Evolutionary conservation across 2,329 filamentous ascomycete species (phyloP), one percentile per base, ranked within the genome.

Genomic region (Alternaria novae-zelandiae): DNA sequence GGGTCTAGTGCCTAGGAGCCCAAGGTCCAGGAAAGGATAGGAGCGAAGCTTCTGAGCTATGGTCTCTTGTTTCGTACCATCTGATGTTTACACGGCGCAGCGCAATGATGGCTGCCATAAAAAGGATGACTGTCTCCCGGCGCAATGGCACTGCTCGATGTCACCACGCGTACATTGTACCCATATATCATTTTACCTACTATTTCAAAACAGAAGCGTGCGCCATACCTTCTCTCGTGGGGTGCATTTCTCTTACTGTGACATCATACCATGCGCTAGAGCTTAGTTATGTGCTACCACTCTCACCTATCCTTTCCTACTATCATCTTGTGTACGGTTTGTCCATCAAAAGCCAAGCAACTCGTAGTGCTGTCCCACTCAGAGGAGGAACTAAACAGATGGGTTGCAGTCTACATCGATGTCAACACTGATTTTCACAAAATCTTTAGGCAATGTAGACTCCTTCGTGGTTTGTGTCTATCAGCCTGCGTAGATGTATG

Each of bases 1-100:
- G 20, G 82, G 82, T 32, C 81, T 90, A 28, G 77, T 90, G 28
- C 72, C 72, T 45, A 82, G 81, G 57, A 83, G 80, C 46, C 82
- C 83, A 5, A 67, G 65, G 26, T 26, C 64, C 6, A 17, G 11
- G 30, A 55, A 47, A 41, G 50, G 26, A 59, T 41, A 41, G n/a
- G 36, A 41, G 36, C 36, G 36, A 41, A 41, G n/a, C n/a, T 41
- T 17, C 5, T 41, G 36, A 41, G 36, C 36, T 41, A 1, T 41
- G 15, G 0, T 41, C 36, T 41, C 36, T 17, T 3, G 32, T 17
- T 3, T 17, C 15, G n/a, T 41, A 41, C 9, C 36, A 41, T 41
- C 36, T 41, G 36, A 17, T 41, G 36, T 41, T 41, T 41, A 41
- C 36, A 41, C 36, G 36, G 36, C 36, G 36, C 36, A 41, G 15